These are phyloP conservation scores for Pezicula neosporulosa DNA, from an alignment of 2,329 filamentous ascomycete species.

Conservation along the genomic window DNA sequence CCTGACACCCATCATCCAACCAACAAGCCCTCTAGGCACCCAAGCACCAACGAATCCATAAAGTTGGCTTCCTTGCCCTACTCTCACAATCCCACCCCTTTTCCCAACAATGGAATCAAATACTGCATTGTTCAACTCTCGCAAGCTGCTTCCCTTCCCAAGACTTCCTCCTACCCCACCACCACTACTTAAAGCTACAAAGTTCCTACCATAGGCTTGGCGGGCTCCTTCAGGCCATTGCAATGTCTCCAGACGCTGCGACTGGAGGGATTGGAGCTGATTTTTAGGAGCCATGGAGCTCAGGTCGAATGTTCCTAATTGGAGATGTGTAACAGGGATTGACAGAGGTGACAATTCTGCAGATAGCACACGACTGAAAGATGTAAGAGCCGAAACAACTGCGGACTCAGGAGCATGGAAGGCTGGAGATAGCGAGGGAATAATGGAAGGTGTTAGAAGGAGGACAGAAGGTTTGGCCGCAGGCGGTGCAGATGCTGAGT, in stretches of 20 bases:
- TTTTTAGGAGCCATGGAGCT: constrained; percentile 56
- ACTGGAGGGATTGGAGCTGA: constrained; percentile 32
- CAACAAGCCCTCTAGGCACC: constrained; percentile 74
- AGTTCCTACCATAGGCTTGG: constrained; percentile 60
- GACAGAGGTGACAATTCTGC: constrained; percentile 73
- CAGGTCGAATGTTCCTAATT: constrained; percentile 88
- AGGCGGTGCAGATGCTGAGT: constrained; percentile 36
- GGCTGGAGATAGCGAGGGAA: constrained; percentile 73
- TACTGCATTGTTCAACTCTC: constrained; percentile 79
- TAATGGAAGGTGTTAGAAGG: constrained; percentile 75
- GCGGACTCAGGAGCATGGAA: constrained; percentile 85
- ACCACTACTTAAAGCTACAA: constrained; percentile 47
- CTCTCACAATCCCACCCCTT: constrained; percentile 60
- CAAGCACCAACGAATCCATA: constrained; percentile 85
- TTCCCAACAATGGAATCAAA: constrained; percentile 79
- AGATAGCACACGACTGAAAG: constrained; percentile 77
- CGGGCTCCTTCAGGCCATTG: constrained; percentile 62
- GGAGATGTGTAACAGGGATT: constrained; percentile 81
- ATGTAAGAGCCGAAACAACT: constrained; percentile 80
- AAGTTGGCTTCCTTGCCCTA: constrained; percentile 78
- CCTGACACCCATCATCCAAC: constrained; percentile 87
- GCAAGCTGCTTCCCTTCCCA: constrained; percentile 54
- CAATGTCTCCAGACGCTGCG: constrained; percentile 51
- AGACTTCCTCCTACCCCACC: constrained; percentile 43
- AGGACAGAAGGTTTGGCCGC: constrained; percentile 62